Base-by-base conservation (phyloP, 2,329 filamentous ascomycete genomes). In the Cladosporium colombiae region DNA sequence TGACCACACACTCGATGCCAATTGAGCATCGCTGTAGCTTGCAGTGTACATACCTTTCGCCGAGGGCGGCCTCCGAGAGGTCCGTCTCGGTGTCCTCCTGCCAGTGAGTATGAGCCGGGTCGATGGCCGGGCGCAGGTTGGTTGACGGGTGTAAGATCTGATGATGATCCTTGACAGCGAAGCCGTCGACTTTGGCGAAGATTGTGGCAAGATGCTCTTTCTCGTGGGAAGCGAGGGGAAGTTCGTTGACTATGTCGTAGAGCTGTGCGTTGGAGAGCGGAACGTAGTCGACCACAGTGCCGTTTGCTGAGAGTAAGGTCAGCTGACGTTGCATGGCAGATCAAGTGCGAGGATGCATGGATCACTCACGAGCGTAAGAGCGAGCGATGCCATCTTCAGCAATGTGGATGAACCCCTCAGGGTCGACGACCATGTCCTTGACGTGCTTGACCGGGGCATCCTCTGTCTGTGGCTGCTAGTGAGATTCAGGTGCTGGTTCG, bases 331-430 rank as follows among this genome's bases (percentile, higher is more conserved):
- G 40, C 21, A 29, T 27, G 35, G 31, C 11, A 29, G 55, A 2
- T 33, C 14, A 21, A 13, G 40, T 7, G 5, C 8, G n/a, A 6
- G 3, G 8, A 23, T 21, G n/a, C 10, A 46, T 2, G 40, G n/a
- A 37, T 50, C 16, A 44, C 33, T n/a, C 7, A 55, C 60, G 29
- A 40, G 68, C 66, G 64, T 68, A 70, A 27, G 68, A 70, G 33
- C 70, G 67, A 14, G 63, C 66, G 18, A 71, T 59, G 40, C 70
- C 70, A 49, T 71, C 70, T 29, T 71, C 67, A 33, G 57, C 69
- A 29, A 70, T 49, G 65, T 71, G 66, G 27, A 69, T 56, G 16
- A 53, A 62, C 8, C 60, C 60, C 2, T 40, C 31, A 10, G 60
- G 60, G 23, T 62, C 60, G 18, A 55, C 33, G 3, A n/a, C 18